Evolutionary conservation across 805 yeast species (phyloP).

Genomic region (Yarrowia osloensis): DNA sequence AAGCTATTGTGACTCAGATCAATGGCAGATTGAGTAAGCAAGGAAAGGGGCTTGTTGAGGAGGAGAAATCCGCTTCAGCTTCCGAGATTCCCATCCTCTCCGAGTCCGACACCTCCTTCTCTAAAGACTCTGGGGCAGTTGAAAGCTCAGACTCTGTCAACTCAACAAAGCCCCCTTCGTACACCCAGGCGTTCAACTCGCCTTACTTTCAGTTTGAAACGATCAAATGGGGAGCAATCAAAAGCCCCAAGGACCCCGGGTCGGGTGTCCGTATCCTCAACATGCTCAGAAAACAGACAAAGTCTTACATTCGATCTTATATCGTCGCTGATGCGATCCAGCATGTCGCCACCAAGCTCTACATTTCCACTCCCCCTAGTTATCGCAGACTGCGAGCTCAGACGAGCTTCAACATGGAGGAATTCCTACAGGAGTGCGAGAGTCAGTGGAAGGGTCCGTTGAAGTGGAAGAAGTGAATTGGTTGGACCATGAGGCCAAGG

Average conservation of each 20-base stretch:
- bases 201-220: conserved; percentile 19
- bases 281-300: not conserved
- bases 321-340: not conserved
- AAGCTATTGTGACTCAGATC: not conserved
- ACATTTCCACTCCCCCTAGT: not conserved
- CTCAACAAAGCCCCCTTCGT: not conserved
- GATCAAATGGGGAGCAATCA: conserved; percentile 14
- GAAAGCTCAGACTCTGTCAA: not conserved
- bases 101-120: not conserved
- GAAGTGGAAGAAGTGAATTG: not conserved
- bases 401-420: conserved; percentile 6
- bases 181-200: not conserved
- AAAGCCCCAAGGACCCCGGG: conserved; percentile 9
- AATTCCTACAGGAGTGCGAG: not conserved
- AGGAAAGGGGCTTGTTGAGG: not conserved
- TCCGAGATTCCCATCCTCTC: not conserved
- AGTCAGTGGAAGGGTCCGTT: not conserved
- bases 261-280: conserved; percentile 3
- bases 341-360: not conserved
- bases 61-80: not conserved
- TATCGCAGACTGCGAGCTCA: not conserved
- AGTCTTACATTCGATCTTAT: not conserved
- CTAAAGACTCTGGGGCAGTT: not conserved
- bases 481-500: not conserved
- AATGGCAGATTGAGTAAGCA: not conserved